These are phyloP conservation scores for Crithidia thermophila DNA, from an alignment of 208 protist species.

Conservation along the genomic window DNA sequence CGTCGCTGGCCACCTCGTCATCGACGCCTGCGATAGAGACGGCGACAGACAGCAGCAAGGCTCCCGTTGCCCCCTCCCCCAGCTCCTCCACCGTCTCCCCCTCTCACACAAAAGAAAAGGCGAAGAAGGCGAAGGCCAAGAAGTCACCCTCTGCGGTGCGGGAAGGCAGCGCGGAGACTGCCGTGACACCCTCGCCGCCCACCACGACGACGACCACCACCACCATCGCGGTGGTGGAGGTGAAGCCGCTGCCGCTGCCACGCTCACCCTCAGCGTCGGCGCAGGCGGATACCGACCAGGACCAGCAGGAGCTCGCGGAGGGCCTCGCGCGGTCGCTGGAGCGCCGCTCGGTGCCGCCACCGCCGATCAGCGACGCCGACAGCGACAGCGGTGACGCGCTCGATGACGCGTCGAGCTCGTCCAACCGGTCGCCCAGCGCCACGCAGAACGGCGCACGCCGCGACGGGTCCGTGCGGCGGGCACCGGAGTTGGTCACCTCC, in stretches of 20 bases:
- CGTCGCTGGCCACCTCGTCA: neutral
- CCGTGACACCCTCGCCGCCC: neutral
- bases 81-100: no score
- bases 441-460: neutral
- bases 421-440: neutral
- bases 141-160: neutral
- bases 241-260: no score
- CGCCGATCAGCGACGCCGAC: conserved; percentile 8
- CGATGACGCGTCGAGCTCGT: conserved; percentile 1
- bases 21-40: neutral
- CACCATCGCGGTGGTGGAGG: no score
- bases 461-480: conserved; percentile 1
- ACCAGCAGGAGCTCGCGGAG: no score
- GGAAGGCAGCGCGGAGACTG: neutral
- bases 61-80: no score
- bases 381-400: conserved; percentile 4
- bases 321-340: no score
- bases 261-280: no score
- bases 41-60: no score
- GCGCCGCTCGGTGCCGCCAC: neutral
- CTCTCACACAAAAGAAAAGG: no score
- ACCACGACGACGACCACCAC: neutral
- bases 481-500: conserved; percentile 13
- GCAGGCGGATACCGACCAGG: no score
- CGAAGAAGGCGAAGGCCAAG: neutral